phyloP scores from a whole-genome alignment of 78 protist genomes.

The Dictyostelium capitatum region DNA sequence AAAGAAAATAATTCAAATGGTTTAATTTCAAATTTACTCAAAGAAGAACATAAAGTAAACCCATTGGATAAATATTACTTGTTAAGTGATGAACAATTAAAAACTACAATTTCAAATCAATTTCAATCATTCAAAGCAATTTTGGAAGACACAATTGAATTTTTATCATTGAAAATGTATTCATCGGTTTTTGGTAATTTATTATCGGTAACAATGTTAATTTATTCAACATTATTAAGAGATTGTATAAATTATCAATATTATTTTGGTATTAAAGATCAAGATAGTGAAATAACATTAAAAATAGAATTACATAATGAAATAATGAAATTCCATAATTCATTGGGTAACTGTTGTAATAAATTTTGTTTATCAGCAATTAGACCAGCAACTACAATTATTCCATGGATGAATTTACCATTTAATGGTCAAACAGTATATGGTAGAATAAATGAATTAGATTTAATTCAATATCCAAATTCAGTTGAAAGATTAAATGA shows the following conservation, averaged over 20 bases:
- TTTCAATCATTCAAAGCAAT: neutral
- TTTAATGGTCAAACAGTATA: neutral
- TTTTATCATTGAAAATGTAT: neutral
- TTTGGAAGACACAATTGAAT: neutral
- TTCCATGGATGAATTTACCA: slow-evolving; percentile 28
- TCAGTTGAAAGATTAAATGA: slow-evolving; percentile 4
- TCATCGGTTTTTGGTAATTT: neutral
- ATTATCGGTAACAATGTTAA: neutral
- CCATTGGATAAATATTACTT: neutral
- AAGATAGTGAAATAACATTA: neutral
- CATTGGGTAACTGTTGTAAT: neutral
- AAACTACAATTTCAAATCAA: neutral
- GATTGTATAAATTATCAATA: neutral
- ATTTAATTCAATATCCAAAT: neutral
- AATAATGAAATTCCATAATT: slow-evolving; percentile 6
- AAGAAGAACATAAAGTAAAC: neutral
- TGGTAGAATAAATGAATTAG: slow-evolving; percentile 12
- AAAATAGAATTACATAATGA: neutral
- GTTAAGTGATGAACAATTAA: slow-evolving; percentile 8
- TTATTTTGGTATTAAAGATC: neutral
- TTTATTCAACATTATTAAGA: neutral
- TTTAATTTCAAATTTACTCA: neutral
- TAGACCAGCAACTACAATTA: slow-evolving; percentile 6
- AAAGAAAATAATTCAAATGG: neutral
- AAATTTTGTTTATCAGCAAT: slow-evolving; percentile 13